A percentile compares a stretch with the other conserved stretches of the same genome.
Conservation (phyloP, 768 basidiomycete genomes). For the Russula dissimulans region DNA sequence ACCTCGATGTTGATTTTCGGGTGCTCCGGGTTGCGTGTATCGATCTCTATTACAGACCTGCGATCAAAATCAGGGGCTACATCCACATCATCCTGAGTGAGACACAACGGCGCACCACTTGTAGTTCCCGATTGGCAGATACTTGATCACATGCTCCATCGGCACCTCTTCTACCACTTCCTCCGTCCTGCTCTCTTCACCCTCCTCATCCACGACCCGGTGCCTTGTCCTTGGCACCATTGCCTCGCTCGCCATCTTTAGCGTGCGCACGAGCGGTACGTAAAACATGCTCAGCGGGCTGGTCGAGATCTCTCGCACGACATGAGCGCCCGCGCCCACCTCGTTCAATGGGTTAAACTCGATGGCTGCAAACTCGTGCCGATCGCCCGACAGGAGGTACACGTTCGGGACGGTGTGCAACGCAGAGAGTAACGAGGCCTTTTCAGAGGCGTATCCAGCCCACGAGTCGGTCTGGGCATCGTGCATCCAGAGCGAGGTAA, state of each 20-base stretch:
- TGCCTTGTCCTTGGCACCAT: constrained; percentile 31
- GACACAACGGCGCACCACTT: constrained; percentile 42
- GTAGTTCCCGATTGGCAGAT: constrained; percentile 54
- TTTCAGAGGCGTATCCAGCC: constrained; percentile 55
- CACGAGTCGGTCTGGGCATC: constrained; percentile 60
- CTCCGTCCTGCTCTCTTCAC: constrained; percentile 20
- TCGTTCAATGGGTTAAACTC: constrained; percentile 40
- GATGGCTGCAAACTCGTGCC: constrained; percentile 72
- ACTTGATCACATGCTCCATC: constrained; percentile 45
- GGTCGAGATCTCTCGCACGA: constrained; percentile 58
- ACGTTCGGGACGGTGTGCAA: constrained; percentile 65
- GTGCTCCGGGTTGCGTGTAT: constrained; percentile 43
- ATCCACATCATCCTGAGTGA: neutral
- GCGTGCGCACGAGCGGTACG: constrained; percentile 49
- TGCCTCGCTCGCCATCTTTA: constrained; percentile 37
- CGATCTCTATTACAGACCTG: constrained; percentile 63
- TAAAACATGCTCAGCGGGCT: constrained; percentile 64
- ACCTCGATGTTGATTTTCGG: constrained; percentile 51
- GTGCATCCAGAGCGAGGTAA: constrained; percentile 61
- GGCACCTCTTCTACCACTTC: constrained; percentile 35
- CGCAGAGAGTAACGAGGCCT: constrained; percentile 44
- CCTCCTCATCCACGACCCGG: constrained; percentile 21
- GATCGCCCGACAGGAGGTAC: constrained; percentile 59
- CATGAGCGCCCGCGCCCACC: constrained; percentile 23
- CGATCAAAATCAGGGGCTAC: neutral